Conservation (phyloP, 2,329 filamentous ascomycete genomes). For the Diaporthe caulivora region DNA sequence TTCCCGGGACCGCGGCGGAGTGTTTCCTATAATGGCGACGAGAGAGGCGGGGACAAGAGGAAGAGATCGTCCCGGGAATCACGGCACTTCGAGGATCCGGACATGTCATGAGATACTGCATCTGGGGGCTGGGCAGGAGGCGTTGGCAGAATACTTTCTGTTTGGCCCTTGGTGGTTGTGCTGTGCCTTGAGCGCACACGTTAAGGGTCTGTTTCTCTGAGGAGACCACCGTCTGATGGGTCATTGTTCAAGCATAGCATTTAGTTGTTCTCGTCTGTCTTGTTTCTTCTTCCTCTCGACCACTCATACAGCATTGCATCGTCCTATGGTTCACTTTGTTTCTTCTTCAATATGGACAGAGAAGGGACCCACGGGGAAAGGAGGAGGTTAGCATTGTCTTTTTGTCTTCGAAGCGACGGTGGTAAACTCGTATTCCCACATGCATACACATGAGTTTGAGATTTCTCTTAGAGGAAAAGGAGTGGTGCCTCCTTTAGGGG, state of each 20-base stretch:
- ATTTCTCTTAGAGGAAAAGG: not conserved
- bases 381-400: constrained; percentile 2
- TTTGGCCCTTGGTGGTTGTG: constrained; percentile 1
- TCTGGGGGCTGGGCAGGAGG: not conserved
- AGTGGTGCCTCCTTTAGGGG: not conserved
- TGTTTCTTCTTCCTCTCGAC: not conserved
- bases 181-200: not conserved
- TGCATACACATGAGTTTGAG: constrained; percentile 15
- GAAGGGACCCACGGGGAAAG: not conserved
- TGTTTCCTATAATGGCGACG: constrained; percentile 23
- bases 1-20: constrained; percentile 26
- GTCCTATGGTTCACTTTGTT: not conserved
- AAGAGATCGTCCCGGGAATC: constrained; percentile 15
- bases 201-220: not conserved
- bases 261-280: constrained; percentile 1
- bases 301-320: constrained; percentile 27
- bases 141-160: constrained; percentile 10
- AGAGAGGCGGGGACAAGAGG: constrained; percentile 20
- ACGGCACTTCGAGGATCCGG: not conserved
- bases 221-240: not conserved
- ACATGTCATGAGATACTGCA: constrained; percentile 23
- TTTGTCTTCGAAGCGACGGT: constrained; percentile 5
- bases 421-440: constrained; percentile 12
- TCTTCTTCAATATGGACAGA: not conserved
- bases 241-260: constrained; percentile 7